Evolutionary conservation across 345 rosid genomes (phyloP), one percentile per base, ranked within the genome.

Genomic region (Pseudoturritis turrita): DNA sequence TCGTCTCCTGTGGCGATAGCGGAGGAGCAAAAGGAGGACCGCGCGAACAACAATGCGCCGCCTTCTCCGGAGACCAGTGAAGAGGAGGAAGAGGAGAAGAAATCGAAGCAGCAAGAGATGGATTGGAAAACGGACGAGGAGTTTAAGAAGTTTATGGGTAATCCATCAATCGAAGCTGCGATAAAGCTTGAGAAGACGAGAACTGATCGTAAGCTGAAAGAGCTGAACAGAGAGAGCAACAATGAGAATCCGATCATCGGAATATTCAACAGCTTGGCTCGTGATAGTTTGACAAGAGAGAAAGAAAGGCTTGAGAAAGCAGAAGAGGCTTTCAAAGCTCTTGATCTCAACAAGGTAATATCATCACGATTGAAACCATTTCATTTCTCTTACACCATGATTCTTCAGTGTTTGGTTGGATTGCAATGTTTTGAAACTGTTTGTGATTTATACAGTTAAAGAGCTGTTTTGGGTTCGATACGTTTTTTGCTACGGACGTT

Each of bases 101-200:
- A 70, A 35, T 82, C 83, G 36, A 71, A 80, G 53, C 84, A 83
- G 81, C 97, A 93, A 63, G 98, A 93, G 68, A 75, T 79, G 77
- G 98, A 94, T 46, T 90, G 98, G 98, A 94, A 94, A 61, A 82
- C 83, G 0, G 96, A 90, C 70, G 97, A 94, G 68, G 98, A 90
- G 81, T 94, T 94, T 83, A 94, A 94, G 88, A 86, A 80, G 65
- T 87, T 94, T 70, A 94, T 94, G 98, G 96, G 98, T 4, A 93
- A 84, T 65, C 98, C 98, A 64, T 89, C 98, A 4, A 89, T 90
- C 1, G 98, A 94, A 81, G 98, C 98, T 0, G 97, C 96, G 0
- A 89, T 94, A 25, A 94, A 90, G 89, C 87, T 93, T 71, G 98
- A 93, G 82, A 93, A 93, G 88, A 89, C 90, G 76, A 85, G 97